Conservation (phyloP, 2,329 filamentous ascomycete genomes). For the Trichophyton rubrum region DNA sequence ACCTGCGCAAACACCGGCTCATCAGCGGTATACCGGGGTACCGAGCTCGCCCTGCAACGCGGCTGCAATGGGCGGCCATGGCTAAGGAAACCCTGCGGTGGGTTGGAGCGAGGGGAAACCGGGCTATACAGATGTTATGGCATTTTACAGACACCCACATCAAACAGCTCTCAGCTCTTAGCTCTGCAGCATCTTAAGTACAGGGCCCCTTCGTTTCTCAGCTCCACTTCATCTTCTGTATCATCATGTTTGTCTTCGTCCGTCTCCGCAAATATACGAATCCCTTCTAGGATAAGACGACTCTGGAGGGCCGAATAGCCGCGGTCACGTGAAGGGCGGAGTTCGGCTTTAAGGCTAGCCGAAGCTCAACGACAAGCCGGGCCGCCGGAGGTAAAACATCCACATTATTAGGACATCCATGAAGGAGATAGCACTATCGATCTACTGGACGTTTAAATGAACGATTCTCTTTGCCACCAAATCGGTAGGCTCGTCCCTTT, state of each 20-base stretch:
- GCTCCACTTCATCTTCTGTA: neutral
- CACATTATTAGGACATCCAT: no score
- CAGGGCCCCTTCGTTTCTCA: neutral
- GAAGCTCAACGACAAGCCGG: no score
- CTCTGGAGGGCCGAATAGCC: no score
- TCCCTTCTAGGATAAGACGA: no score
- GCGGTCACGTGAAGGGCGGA: no score
- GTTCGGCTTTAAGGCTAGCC: no score
- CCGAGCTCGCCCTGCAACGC: neutral
- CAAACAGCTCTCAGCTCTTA: neutral
- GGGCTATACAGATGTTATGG: neutral
- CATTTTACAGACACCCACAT: neutral
- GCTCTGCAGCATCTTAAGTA: neutral
- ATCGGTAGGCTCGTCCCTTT: no score
- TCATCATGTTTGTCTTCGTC: neutral
- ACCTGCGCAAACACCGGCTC: neutral
- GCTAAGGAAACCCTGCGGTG: neutral
- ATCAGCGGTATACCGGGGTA: neutral
- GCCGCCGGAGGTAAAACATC: no score
- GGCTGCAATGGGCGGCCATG: neutral
- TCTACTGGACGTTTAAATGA: no score
- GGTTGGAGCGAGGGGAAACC: neutral
- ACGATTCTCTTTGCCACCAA: no score
- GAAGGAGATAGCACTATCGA: no score
- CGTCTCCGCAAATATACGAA: no score